These are phyloP conservation scores for Sanghuangporus sanghuang DNA, from an alignment of 1,284 basidiomycete species.

Conservation along the genomic window DNA sequence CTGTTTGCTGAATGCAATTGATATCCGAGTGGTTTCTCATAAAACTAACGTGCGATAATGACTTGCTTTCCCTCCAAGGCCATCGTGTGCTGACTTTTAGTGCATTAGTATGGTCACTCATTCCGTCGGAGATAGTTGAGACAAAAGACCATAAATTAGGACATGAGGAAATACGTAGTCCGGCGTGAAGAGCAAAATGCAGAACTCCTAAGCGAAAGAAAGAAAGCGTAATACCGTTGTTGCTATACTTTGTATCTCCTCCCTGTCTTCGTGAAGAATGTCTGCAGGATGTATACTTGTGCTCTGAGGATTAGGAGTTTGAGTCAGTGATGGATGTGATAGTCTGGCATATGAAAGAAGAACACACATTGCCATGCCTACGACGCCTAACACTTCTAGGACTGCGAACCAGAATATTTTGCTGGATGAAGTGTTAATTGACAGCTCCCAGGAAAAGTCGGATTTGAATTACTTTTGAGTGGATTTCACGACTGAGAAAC, in stretches of 20 bases:
- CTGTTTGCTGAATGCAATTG: background rate
- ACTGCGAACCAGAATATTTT: slow-evolving; percentile 89
- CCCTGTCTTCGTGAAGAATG: slow-evolving; percentile 88
- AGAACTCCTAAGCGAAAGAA: background rate
- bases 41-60: background rate
- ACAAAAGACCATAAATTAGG: background rate
- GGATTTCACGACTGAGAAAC: slow-evolving; percentile 74
- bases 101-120: background rate
- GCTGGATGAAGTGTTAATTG: slow-evolving; percentile 33
- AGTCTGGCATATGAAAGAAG: background rate
- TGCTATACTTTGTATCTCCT: slow-evolving; percentile 75
- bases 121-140: background rate
- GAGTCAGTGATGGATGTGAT: background rate
- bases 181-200: background rate
- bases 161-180: background rate
- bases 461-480: slow-evolving; percentile 57
- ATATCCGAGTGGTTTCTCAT: background rate
- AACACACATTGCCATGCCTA: slow-evolving; percentile 79
- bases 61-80: too few species aligned
- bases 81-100: background rate
- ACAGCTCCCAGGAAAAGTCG: slow-evolving; percentile 23
- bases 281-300: slow-evolving; percentile 88
- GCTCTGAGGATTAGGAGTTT: slow-evolving; percentile 39
- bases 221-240: background rate
- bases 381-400: slow-evolving; percentile 69